Percentiles rank a stretch among this genome's conserved stretches.
phyloP scores from a whole-genome alignment of 495 filamentous ascomycete genomes.

The Glutinoglossum americanum region DNA sequence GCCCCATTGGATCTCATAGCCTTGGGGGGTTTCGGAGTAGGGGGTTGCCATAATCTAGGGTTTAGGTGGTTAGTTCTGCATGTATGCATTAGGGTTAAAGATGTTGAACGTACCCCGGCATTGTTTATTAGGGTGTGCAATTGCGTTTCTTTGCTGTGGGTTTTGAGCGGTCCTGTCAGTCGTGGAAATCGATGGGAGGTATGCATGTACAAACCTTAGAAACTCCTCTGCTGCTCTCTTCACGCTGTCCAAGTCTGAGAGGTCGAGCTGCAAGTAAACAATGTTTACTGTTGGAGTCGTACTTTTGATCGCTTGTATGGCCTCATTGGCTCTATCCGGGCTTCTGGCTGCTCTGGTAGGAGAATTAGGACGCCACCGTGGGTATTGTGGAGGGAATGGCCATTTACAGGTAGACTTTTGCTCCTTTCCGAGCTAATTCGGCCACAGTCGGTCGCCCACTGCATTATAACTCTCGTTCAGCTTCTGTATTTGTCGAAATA shows the following conservation, averaged over 20 bases:
- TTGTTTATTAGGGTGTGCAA: slow-evolving; percentile 35
- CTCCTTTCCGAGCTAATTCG: neutral
- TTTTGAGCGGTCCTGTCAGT: neutral
- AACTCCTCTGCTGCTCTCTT: slow-evolving; percentile 26
- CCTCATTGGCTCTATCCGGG: slow-evolving; percentile 25
- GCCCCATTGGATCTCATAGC: slow-evolving; percentile 50
- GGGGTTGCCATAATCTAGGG: slow-evolving; percentile 31
- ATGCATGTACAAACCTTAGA: slow-evolving; percentile 5
- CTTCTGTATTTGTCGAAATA: neutral
- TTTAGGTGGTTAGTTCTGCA: neutral
- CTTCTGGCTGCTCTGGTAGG: slow-evolving; percentile 26
- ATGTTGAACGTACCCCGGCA: slow-evolving; percentile 22
- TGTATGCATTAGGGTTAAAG: neutral
- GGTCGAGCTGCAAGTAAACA: slow-evolving; percentile 27
- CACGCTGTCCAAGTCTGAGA: slow-evolving; percentile 31
- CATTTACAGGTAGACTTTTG: slow-evolving; percentile 26
- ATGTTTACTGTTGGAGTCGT: slow-evolving; percentile 24
- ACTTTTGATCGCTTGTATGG: slow-evolving; percentile 27
- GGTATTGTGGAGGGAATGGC: too few relatives aligned
- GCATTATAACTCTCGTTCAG: neutral
- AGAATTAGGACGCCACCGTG: too few relatives aligned
- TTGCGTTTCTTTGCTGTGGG: slow-evolving; percentile 18
- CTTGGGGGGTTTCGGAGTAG: slow-evolving; percentile 28
- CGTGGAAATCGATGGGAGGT: neutral
- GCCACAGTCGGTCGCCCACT: neutral